Evolutionary conservation across 441 rosid species (phyloP), one percentile per base, ranked within the genome.

Genomic region (Manihot esculenta): DNA sequence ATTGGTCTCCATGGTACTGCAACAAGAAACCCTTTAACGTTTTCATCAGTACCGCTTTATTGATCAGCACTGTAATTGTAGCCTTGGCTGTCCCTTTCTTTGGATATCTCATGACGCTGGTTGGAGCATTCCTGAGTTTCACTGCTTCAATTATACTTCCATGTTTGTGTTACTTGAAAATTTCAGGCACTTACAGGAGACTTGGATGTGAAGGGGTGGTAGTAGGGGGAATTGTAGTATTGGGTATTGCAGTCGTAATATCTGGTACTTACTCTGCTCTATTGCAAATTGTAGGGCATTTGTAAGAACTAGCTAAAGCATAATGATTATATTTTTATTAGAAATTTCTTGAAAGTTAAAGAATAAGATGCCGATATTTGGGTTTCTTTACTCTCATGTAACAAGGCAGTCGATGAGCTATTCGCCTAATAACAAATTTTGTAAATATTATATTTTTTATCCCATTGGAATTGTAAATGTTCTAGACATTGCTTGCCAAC

Each of bases 21-120:
- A 77, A 77, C 68, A 87, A 84, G 70, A 81, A 66, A 73, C 50
- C 81, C 1, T 62, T 72, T 7, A 76, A 83, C 69, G 0, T 87
- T 7, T 5, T 92, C 1, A 64, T 84, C n/a, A 76, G 96, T 27
- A 89, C 94, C 0, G 26, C 58, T 26, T 55, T 92, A 60, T 83
- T 94, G 58, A 65, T 49, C 44, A 87, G 89, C 82, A 88, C 88
- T 0, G 89, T 82, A 45, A 66, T 79, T 15, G 88, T 94, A 21
- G 99, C 97, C 57, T 63, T 89, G 62, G 78, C 78, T 4, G 71
- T 92, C 42, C 99, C 99, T 0, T 87, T 89, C 66, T 90, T 90
- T 3, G 97, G 88, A 54, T 80, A 84, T n/a, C 87, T 94, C 42
- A 94, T 92, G 99, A 86, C 90, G 1, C 74, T 94, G 72, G 97